Evolutionary conservation across 805 yeast species (phyloP).

Genomic region (Cyberlindnera mississippiensis): DNA sequence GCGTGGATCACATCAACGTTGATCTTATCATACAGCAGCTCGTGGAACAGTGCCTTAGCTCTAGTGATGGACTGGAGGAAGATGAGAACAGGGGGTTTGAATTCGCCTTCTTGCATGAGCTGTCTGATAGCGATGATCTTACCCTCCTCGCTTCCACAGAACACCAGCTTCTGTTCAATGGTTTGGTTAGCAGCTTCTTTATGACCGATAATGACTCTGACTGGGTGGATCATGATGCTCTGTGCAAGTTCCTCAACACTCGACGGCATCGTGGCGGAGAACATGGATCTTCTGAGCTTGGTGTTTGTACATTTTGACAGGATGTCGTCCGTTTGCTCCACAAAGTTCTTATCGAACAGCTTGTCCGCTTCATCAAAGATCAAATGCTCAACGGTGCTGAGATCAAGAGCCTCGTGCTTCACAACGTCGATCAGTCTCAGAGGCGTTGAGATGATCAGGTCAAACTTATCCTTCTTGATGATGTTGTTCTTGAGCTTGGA

Average conservation of each 20-base stretch:
- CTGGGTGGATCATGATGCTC: slow-evolving; percentile 69
- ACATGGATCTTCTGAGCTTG: slow-evolving; percentile 62
- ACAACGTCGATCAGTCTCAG: slow-evolving; percentile 79
- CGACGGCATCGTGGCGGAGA: slow-evolving; percentile 94
- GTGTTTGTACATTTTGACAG: slow-evolving; percentile 44
- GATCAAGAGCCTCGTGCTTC: slow-evolving; percentile 53
- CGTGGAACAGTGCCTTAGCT: slow-evolving; percentile 94
- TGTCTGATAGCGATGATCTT: slow-evolving; percentile 88
- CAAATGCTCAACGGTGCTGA: slow-evolving; percentile 65
- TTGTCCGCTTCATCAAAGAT: slow-evolving; percentile 96
- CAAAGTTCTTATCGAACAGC: slow-evolving; percentile 79
- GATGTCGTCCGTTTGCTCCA: slow-evolving; percentile 87
- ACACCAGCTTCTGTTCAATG: slow-evolving; percentile 79
- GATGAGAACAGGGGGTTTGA: slow-evolving; percentile 89
- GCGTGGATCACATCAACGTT: slow-evolving; percentile 97
- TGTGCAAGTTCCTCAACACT: slow-evolving; percentile 86
- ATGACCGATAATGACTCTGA: slow-evolving; percentile 85
- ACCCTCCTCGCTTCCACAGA: slow-evolving; percentile 95
- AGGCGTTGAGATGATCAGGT: slow-evolving; percentile 84
- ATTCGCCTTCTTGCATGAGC: slow-evolving; percentile 75
- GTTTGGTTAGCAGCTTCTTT: slow-evolving; percentile 87
- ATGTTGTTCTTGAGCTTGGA: slow-evolving; percentile 61
- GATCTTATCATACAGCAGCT: slow-evolving; percentile 82
- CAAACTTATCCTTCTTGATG: slow-evolving; percentile 60
- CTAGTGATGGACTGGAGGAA: slow-evolving; percentile 89